Base-by-base conservation (phyloP, 2,329 filamentous ascomycete species). In the Annulohypoxylon truncatum region DNA sequence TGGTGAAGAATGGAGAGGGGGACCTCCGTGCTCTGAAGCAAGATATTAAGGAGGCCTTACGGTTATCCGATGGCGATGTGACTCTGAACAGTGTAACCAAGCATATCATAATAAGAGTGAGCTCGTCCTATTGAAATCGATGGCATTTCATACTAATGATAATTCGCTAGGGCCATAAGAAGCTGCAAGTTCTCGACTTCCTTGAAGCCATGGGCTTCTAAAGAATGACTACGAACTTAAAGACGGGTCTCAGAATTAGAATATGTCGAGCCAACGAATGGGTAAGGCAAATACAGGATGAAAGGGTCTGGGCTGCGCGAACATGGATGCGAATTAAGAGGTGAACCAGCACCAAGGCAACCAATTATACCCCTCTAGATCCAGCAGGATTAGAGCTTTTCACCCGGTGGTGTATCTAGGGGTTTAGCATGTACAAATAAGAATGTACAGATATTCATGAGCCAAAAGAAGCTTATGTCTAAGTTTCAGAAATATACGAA, bases 1-100 rank as follows among this genome's bases (percentile, higher is more conserved):
- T 88, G 61, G 81, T 99, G 60, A 91, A 93, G 77, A 94, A 92
- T 79, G 85, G 95, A 52, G 89, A 93, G 61, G 96, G 96, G 13
- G 86, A 97, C 76, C 75, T 89, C 52, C 78, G 82, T 29, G 85
- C 82, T 2, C 77, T 98, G 69, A 84, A 87, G 66, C 79, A 85
- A 33, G 90, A 94, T 71, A 76, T 98, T 61, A 80, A 83, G 35
- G 75, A 80, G 18, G 85, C 83, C 9, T 78, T 97, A 66, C 79
- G 82, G 1, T 74, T 95, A 42, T 79, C 84, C 22, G 76, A 83
- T 52, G 81, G 85, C 12, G 81, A 88, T 5, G 82, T 90, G 42
- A 81, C 77, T 68, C 68, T 88, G 46, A 87, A 87, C 70, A 81
- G 81, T 18, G 80, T 90, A 53, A 97, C 91, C 46, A 85, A 86